Conservation (phyloP, 2,329 filamentous ascomycete species). For the Monosporascus cannonballus region DNA sequence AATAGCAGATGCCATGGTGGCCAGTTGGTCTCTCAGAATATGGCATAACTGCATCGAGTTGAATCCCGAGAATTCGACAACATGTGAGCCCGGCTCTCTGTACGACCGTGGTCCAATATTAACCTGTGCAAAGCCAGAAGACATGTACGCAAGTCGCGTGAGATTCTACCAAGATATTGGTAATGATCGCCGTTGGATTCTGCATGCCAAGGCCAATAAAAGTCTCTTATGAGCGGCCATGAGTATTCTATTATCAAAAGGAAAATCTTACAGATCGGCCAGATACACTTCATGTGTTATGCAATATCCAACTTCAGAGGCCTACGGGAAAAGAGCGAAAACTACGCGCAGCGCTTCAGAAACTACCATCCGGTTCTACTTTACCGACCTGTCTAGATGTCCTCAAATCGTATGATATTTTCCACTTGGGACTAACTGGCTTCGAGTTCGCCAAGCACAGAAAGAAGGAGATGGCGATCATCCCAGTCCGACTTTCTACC, state of each 20-base stretch:
- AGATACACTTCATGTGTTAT: too few relatives aligned
- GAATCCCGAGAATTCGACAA: neutral
- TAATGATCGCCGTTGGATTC: neutral
- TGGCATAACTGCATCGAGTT: constrained; percentile 12
- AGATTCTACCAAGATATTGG: constrained; percentile 13
- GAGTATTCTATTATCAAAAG: too few relatives aligned
- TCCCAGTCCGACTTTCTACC: constrained; percentile 34
- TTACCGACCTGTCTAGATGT: too few relatives aligned
- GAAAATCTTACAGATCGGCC: too few relatives aligned
- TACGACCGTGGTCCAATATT: neutral
- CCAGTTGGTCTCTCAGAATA: constrained; percentile 14
- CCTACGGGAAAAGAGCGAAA: too few relatives aligned
- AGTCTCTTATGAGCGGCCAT: too few relatives aligned
- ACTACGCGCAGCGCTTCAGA: too few relatives aligned
- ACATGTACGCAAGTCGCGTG: constrained; percentile 7
- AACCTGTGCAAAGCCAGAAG: constrained; percentile 4
- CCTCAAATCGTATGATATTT: too few relatives aligned
- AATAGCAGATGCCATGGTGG: constrained; percentile 17
- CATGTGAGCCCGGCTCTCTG: constrained; percentile 4
- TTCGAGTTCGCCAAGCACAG: constrained; percentile 38
- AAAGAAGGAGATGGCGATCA: constrained; percentile 40
- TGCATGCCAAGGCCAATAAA: too few relatives aligned
- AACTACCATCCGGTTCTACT: too few relatives aligned
- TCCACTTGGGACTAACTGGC: constrained; percentile 36
- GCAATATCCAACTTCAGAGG: too few relatives aligned